A percentile compares a stretch with the other conserved stretches of the same genome.
phyloP scores from a whole-genome alignment of 768 basidiomycete species.

The Agaricus subrufescens region DNA sequence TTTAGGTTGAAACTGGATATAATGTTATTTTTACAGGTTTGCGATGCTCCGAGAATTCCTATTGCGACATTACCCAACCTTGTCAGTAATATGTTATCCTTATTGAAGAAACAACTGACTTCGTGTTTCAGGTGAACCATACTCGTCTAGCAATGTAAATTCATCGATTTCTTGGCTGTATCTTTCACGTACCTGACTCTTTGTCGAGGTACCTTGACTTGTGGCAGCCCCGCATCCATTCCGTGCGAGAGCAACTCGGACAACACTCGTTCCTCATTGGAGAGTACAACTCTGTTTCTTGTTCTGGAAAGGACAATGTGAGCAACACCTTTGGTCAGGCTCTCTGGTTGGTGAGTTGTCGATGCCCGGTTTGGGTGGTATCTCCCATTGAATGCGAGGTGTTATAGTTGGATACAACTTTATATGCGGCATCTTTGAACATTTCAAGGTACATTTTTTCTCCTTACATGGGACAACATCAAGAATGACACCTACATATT shows the following conservation, averaged over 20 bases:
- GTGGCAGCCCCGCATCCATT: slow-evolving; percentile 48
- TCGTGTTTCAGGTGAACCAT: slow-evolving; percentile 41
- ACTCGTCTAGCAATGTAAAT: slow-evolving; percentile 44
- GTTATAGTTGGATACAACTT: slow-evolving; percentile 35
- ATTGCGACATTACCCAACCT: slow-evolving; percentile 47
- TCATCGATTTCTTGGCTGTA: background rate
- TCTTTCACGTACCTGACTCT: background rate
- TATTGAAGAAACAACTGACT: background rate
- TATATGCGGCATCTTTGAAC: slow-evolving; percentile 46
- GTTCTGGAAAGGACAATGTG: slow-evolving; percentile 43
- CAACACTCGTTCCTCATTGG: slow-evolving; percentile 46
- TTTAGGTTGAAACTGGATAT: background rate
- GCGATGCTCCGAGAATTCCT: slow-evolving; percentile 36
- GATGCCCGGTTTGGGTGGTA: background rate
- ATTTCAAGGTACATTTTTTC: slow-evolving; percentile 34
- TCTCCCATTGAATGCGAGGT: background rate
- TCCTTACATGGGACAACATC: background rate
- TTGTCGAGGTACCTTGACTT: slow-evolving; percentile 44
- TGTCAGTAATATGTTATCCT: slow-evolving; percentile 19
- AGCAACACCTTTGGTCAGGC: slow-evolving; percentile 54
- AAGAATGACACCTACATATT: background rate
- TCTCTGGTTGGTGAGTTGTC: slow-evolving; percentile 37
- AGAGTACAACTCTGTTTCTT: slow-evolving; percentile 54
- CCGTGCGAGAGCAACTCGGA: slow-evolving; percentile 42
- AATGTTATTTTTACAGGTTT: slow-evolving; percentile 23